phyloP scores from a whole-genome alignment of 176 grass and related monocot genomes.

The Dendrocalamus sinicus region DNA sequence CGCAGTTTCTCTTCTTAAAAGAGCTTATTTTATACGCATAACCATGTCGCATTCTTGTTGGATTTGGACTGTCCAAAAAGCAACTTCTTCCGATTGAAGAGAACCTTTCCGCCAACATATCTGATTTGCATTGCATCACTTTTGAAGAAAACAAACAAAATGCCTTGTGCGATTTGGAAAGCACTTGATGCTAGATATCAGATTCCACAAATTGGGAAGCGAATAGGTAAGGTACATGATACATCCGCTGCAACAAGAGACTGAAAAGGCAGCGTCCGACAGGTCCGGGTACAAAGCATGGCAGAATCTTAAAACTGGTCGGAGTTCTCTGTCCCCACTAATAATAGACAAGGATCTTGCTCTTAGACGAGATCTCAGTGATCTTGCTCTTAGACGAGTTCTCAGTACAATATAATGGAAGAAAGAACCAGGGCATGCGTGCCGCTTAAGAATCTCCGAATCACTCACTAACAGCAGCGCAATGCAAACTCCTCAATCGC shows the following conservation, averaged over 20 bases:
- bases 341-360: background rate
- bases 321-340: constrained; percentile 9
- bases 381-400: constrained; percentile 35
- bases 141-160: background rate
- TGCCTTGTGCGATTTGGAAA: background rate
- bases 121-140: background rate
- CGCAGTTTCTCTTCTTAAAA: too few relatives aligned
- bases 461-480: background rate
- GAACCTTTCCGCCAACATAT: background rate
- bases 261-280: background rate
- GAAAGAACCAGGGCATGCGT: background rate
- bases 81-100: background rate
- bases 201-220: constrained; percentile 17
- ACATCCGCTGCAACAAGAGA: background rate
- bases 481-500: constrained; percentile 43
- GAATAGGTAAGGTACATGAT: background rate
- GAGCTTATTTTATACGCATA: background rate
- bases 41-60: background rate
- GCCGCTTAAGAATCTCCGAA: background rate
- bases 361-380: too few relatives aligned
- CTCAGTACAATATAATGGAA: constrained; percentile 17
- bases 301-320: constrained; percentile 3
- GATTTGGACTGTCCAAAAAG: background rate
- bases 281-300: constrained; percentile 40
- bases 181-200: constrained; percentile 1